Conservation (phyloP, 345 rosid genomes). For the Anastatica hierochuntica region DNA sequence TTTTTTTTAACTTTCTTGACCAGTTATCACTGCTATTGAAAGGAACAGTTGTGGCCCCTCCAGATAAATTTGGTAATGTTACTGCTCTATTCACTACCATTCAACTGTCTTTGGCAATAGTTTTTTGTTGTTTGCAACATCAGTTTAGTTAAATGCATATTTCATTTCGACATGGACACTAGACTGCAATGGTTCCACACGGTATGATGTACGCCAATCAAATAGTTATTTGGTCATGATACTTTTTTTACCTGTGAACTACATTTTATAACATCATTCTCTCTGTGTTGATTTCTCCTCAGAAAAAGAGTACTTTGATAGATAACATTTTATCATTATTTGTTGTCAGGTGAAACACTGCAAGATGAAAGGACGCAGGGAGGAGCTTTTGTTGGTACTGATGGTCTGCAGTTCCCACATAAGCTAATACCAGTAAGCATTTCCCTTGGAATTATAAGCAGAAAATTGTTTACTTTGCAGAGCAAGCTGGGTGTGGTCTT, state of each 20-base stretch:
- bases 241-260: not conserved
- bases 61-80: constrained; percentile 84
- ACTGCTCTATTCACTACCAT: not conserved
- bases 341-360: constrained; percentile 67
- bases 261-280: no score
- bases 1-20: constrained; percentile 2
- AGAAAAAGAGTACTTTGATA: constrained; percentile 3
- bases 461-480: not conserved
- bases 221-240: constrained; percentile 5
- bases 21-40: constrained; percentile 80
- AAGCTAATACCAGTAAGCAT: constrained; percentile 79
- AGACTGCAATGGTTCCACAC: not conserved
- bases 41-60: constrained; percentile 98
- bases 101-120: not conserved
- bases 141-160: not conserved
- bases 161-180: not conserved
- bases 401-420: constrained; percentile 78
- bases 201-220: not conserved
- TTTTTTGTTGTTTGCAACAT: not conserved
- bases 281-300: constrained; percentile 1
- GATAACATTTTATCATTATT: constrained; percentile 7
- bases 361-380: constrained; percentile 81
- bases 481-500: constrained; percentile 3
- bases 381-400: constrained; percentile 67
- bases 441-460: no score